Base-by-base conservation (phyloP, 257 asterid species). In the Phtheirospermum japonicum region DNA sequence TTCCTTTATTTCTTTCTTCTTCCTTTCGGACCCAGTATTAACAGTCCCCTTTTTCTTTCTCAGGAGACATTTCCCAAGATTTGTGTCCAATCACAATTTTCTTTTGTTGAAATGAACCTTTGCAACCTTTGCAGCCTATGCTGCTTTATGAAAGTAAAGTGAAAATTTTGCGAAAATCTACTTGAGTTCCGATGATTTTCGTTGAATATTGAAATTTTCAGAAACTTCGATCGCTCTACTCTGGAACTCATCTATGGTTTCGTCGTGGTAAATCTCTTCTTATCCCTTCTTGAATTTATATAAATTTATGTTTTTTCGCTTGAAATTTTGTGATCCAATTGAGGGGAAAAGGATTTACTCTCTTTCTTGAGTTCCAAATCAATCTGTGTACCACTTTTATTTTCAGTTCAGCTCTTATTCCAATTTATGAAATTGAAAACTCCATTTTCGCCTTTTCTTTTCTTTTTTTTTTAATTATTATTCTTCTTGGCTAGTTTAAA, bases 291-390 rank as follows among this genome's bases (percentile, higher is more conserved):
- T 34, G 9, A 31, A 40, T 30, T 63, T 13, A 3, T 40, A 36
- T 34, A 14, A n/a, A 33, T 71, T 52, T 48, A 46, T 60, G 63
- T 61, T 68, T 9, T 17, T 6, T 58, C 10, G 28, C 34, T 46
- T 19, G 60, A 8, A 12, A 52, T 0, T 30, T 52, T 57, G 54
- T 18, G 17, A 49, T 56, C 43, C 20, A 18, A 52, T 59, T 43
- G 40, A 68, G 43, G 60, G 30, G 18, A 43, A 10, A 5, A 57
- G 63, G 66, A 39, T 39, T 51, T 33, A 23, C 1, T 39, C 4
- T 12, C 1, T 26, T 45, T 61, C 7, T 39, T 23, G 13, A 20
- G 8, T 28, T 60, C 31, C 19, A 6, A 2, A 26, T 50, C 8
- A 58, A 49, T 48, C 5, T 19, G 48, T 9, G 17, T 54, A 26